Percentiles rank a stretch among this genome's conserved stretches.
Conservation (phyloP, 106 monocot species). For the Dendrobium catenatum region DNA sequence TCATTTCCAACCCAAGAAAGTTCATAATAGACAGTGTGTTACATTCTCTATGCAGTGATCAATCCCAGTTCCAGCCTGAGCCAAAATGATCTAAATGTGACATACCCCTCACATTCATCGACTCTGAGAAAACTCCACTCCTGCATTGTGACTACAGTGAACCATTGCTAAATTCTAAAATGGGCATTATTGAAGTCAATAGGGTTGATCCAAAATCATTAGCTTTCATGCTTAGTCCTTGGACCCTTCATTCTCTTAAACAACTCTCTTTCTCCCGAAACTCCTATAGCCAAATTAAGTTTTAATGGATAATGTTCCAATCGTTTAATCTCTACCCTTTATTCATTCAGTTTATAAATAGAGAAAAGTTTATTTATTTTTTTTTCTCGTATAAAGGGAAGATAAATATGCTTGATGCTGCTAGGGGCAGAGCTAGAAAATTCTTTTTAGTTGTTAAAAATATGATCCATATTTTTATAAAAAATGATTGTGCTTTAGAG, state of each 20-base stretch:
- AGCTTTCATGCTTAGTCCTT: not conserved
- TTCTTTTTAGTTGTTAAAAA: too few species aligned
- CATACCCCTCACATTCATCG: not conserved
- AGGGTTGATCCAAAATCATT: not conserved
- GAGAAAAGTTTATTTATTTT: too few species aligned
- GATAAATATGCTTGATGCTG: too few species aligned
- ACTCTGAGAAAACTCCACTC: not conserved
- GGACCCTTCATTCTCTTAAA: not conserved
- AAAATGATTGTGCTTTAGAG: too few species aligned
- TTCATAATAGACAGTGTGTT: not conserved
- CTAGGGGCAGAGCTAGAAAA: too few species aligned
- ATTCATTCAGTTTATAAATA: too few species aligned
- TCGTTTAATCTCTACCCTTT: too few species aligned
- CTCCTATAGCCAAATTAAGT: not conserved
- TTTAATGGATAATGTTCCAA: not conserved
- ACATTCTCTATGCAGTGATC: not conserved
- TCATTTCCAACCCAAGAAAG: not conserved
- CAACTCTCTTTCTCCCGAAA: not conserved
- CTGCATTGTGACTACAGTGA: not conserved
- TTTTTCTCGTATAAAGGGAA: too few species aligned
- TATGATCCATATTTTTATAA: too few species aligned
- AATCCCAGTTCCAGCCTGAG: not conserved
- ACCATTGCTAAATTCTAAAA: not conserved
- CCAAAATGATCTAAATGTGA: not conserved
- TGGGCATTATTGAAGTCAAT: not conserved